phyloP scores from a whole-genome alignment of 148 eudicot genomes.

The Fallopia convolvulus region DNA sequence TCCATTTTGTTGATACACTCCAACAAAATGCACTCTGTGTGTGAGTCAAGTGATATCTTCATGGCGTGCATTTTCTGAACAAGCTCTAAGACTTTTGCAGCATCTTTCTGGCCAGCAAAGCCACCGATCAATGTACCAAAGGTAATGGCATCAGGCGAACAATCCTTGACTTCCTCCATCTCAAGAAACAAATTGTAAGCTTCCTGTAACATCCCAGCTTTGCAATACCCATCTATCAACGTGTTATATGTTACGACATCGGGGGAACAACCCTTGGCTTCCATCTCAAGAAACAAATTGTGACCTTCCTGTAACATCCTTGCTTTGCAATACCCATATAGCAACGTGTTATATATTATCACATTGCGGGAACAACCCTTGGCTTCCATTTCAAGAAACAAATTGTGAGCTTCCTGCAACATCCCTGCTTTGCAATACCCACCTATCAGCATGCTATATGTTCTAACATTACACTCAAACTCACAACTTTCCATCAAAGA shows the following conservation, averaged over 20 bases:
- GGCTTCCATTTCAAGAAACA: slow-evolving; percentile 59
- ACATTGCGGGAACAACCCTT: slow-evolving; percentile 46
- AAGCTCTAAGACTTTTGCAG: not conserved
- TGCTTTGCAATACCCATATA: no score
- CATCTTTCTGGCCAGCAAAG: not conserved
- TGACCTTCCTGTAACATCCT: no score
- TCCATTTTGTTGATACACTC: not conserved
- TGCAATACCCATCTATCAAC: slow-evolving; percentile 56
- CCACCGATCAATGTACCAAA: slow-evolving; percentile 53
- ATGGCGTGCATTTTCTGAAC: not conserved
- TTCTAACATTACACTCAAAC: not conserved
- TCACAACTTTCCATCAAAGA: not conserved
- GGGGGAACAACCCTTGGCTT: slow-evolving; percentile 31
- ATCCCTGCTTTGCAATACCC: slow-evolving; percentile 63
- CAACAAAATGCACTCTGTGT: not conserved
- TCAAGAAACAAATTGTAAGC: slow-evolving; percentile 58
- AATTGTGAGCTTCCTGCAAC: slow-evolving; percentile 34
- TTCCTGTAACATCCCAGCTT: slow-evolving; percentile 33
- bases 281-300: slow-evolving; percentile 58
- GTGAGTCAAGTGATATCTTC: not conserved
- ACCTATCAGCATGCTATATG: slow-evolving; percentile 57
- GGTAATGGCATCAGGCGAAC: slow-evolving; percentile 50
- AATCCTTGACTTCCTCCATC: slow-evolving; percentile 43
- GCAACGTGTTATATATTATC: not conserved
- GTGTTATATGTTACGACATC: slow-evolving; percentile 39